These are phyloP conservation scores for Diaporthe sp. DNA, from an alignment of 2,329 filamentous ascomycete species.

Conservation along the genomic window DNA sequence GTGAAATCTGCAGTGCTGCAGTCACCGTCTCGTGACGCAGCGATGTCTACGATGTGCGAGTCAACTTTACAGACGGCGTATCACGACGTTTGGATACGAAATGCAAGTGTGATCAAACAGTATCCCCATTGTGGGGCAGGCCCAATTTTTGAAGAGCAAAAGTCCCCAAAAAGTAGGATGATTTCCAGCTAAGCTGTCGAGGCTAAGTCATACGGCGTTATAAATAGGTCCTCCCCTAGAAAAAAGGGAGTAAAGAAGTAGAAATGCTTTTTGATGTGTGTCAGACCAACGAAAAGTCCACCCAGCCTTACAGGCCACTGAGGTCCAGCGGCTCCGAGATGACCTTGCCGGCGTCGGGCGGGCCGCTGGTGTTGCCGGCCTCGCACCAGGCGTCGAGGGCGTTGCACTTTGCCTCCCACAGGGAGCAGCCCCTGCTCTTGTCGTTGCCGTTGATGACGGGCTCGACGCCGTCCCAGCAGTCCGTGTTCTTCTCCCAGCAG, in stretches of 20 bases:
- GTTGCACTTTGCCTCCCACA: constrained; percentile 30
- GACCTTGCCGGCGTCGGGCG: constrained; percentile 19
- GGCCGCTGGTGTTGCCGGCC: constrained; percentile 22
- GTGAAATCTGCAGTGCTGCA: background rate
- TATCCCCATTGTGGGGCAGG: background rate
- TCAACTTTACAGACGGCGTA: background rate
- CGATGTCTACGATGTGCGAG: background rate
- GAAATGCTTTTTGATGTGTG: background rate
- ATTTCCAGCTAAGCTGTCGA: constrained; percentile 31
- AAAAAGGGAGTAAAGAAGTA: constrained; percentile 21
- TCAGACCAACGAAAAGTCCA: background rate
- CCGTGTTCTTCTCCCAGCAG: constrained; percentile 27
- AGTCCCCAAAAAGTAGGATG: background rate
- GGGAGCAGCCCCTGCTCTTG: constrained; percentile 25
- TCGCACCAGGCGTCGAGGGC: constrained; percentile 28
- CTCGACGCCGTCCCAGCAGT: constrained; percentile 28
- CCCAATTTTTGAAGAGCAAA: background rate
- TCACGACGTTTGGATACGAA: background rate
- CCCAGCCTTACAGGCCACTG: constrained; percentile 17
- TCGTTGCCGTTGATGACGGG: constrained; percentile 33
- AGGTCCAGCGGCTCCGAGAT: constrained; percentile 21
- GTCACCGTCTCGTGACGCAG: background rate
- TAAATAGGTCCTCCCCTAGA: constrained; percentile 15
- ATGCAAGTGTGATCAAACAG: background rate
- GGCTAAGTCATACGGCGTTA: constrained; percentile 33